Percentiles rank a stretch among this genome's conserved stretches.
Conservation (phyloP, 2,329 filamentous ascomycete genomes). For the Beauveria scarabaeidicola region DNA sequence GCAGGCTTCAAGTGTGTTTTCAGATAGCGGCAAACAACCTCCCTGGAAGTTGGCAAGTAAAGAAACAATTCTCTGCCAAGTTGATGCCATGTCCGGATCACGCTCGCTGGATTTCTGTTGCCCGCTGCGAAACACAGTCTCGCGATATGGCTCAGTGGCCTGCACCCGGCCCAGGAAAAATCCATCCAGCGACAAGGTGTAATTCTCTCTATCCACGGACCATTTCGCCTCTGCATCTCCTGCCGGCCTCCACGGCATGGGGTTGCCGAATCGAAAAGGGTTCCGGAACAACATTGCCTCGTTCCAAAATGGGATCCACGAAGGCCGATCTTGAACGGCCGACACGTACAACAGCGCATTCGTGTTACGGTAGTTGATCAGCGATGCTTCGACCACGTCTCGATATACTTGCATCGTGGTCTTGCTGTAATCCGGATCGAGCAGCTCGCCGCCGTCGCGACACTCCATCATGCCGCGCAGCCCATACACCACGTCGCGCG, state of each 20-base stretch:
- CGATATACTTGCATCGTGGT: conserved; percentile 16
- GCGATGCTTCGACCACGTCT: conserved; percentile 19
- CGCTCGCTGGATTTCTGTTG: background rate
- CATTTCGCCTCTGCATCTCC: conserved; percentile 15
- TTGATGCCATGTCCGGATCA: background rate
- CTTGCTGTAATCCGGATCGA: conserved; percentile 17
- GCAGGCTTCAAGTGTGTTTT: background rate
- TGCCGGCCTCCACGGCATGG: conserved; percentile 14
- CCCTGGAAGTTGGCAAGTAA: background rate
- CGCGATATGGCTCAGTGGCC: background rate
- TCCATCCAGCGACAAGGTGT: conserved; percentile 1
- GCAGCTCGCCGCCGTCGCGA: conserved; percentile 7
- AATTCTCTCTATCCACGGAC: conserved; percentile 16
- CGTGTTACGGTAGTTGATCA: conserved; percentile 19
- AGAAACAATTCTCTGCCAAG: background rate
- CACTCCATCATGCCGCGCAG: conserved; percentile 17
- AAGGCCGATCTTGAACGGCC: conserved; percentile 16
- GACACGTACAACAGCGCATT: conserved; percentile 17
- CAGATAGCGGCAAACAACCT: background rate
- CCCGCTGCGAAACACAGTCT: conserved; percentile 1
- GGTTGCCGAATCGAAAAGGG: conserved; percentile 21
- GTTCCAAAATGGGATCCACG: conserved; percentile 17
- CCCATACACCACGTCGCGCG: conserved; percentile 17
- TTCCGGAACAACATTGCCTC: conserved; percentile 21
- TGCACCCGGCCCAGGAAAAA: conserved; percentile 1